Evolutionary conservation across 179 eudicot species (phyloP).

Genomic region (Beta corolliflora): DNA sequence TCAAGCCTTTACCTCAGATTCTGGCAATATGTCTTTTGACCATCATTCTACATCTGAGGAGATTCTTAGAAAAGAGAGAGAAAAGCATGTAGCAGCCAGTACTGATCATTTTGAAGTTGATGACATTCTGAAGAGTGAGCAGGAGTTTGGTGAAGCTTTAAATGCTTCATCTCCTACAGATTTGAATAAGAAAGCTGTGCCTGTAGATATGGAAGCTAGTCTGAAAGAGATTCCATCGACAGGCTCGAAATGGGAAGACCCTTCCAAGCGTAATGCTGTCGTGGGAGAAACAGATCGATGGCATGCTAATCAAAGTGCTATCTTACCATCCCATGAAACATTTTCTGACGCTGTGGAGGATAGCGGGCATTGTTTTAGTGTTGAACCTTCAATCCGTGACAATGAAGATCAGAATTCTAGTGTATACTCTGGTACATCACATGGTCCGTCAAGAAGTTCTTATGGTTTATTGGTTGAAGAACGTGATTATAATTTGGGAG

Average conservation of each 20-base stretch:
- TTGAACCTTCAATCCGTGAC: constrained; percentile 28
- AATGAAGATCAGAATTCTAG: constrained; percentile 33
- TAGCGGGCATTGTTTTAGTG: constrained; percentile 32
- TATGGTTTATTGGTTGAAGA: constrained; percentile 22
- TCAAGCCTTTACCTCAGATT: constrained; percentile 35
- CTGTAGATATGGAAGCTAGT: constrained; percentile 35
- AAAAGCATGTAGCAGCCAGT: constrained; percentile 20
- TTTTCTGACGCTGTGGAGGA: constrained; percentile 30
- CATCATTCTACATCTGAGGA: constrained; percentile 33
- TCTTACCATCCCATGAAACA: constrained; percentile 26
- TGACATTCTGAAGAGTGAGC: constrained; percentile 20
- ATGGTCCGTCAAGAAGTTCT: constrained; percentile 18
- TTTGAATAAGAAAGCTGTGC: constrained; percentile 6
- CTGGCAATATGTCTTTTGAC: constrained; percentile 30
- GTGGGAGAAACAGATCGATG: constrained; percentile 22
- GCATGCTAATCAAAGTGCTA: constrained; percentile 21
- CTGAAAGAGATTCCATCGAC: constrained; percentile 26
- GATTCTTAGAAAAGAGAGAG: constrained; percentile 27
- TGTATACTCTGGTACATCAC: constrained; percentile 28
- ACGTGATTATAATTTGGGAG: not conserved
- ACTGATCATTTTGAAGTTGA: not conserved
- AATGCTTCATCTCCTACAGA: constrained; percentile 35
- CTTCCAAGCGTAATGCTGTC: constrained; percentile 21
- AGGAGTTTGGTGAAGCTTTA: constrained; percentile 33
- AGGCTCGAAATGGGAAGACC: constrained; percentile 27